Conservation (phyloP, 345 rosid species). For the Ailanthus altissimus region DNA sequence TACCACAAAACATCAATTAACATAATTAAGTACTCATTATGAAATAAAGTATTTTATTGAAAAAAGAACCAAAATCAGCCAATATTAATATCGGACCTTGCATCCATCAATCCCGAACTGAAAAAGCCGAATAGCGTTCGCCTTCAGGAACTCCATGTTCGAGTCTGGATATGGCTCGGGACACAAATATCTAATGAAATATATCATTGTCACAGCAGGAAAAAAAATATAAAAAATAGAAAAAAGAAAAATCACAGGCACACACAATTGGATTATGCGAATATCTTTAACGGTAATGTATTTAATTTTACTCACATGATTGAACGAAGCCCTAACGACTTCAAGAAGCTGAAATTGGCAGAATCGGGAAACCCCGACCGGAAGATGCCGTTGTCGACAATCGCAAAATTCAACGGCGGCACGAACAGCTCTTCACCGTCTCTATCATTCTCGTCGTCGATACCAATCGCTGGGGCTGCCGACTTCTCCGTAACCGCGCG, state of each 20-base stretch:
- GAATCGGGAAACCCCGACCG: conserved; percentile 77
- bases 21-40: background rate
- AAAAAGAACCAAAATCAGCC: background rate
- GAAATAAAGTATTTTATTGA: background rate
- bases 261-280: background rate
- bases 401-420: conserved; percentile 76
- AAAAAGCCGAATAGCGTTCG: conserved; percentile 58
- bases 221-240: background rate
- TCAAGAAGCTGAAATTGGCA: conserved; percentile 63
- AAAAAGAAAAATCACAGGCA: too few species aligned
- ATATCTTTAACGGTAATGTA: background rate
- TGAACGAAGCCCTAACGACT: conserved; percentile 64
- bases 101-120: conserved; percentile 78
- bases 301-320: conserved; percentile 47
- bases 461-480: conserved; percentile 1
- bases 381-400: conserved; percentile 69
- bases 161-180: conserved; percentile 68
- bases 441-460: conserved; percentile 21
- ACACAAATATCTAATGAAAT: conserved; percentile 55
- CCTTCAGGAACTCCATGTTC: conserved; percentile 52
- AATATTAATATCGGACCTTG: conserved; percentile 46
- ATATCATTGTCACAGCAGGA: background rate
- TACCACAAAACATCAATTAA: background rate
- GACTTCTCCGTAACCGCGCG: background rate
- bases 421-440: conserved; percentile 49